Evolutionary conservation across 2,329 filamentous ascomycete genomes (phyloP), one percentile per base, ranked within the genome.

Genomic region (Thielaviopsis populi): DNA sequence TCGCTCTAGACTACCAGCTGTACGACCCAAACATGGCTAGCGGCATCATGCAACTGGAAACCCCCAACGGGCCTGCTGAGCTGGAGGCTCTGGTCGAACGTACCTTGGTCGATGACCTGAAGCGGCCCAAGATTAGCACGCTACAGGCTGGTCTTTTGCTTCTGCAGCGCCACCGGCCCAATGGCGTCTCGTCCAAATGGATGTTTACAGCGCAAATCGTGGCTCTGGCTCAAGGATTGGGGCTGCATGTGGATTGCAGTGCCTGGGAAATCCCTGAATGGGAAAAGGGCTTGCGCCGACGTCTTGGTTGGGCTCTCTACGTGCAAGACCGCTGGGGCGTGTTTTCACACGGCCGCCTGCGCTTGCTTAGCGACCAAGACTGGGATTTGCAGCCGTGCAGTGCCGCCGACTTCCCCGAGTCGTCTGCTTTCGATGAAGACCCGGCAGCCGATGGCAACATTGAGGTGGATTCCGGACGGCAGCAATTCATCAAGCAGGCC

Each of bases 241-340:
- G 78, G 0, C 69, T 81, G 4, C 77, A 80, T 67, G 72, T 82
- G 0, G 80, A 83, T 67, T 80, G 79, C 61, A 76, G 77, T 0
- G 71, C 74, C 33, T 83, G 81, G 81, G 73, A 75, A 15, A 76
- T 83, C 48, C 79, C 80, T 2, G 70, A 71, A 7, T 82, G 79
- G 79, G 81, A 83, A 68, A 75, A 77, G 61, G 77, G 79, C 1
- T 70, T 83, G 15, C 74, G 81, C n/a, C 80, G 79, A 68, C 73
- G 81, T n/a, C 70, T 83, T 5, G 79, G 77, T 1, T 84, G 81
- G 81, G 80, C 76, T 5, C 70, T 81, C 0, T 83, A 75, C 68
- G 79, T 82, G 72, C 80, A 83, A 68, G 81, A 83, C 67, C 81
- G 79, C 70, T 83, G 78, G 80, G 76, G 78, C 3, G 75, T 78